phyloP scores from a whole-genome alignment of 2,329 filamentous ascomycete species.

The Thielaviopsis punctulata region DNA sequence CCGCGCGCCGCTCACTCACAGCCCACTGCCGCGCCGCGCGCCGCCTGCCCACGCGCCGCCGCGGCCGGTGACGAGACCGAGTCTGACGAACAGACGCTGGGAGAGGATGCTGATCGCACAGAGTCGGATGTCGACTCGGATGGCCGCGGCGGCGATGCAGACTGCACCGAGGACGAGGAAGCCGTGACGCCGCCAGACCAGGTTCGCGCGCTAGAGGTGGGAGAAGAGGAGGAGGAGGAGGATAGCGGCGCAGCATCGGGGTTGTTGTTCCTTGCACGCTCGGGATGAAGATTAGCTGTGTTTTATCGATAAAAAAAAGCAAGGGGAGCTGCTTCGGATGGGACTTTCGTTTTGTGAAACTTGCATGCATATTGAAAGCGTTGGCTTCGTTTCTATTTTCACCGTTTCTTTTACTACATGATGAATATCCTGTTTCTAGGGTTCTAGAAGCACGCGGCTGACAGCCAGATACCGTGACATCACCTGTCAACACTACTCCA shows the following conservation, averaged over 20 bases:
- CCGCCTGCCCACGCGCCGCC: constrained; percentile 14
- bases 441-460: too few relatives aligned
- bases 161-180: neutral
- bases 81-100: constrained; percentile 16
- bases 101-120: neutral
- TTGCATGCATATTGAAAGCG: too few relatives aligned
- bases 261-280: constrained; percentile 18
- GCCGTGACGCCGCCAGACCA: constrained; percentile 2
- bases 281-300: neutral
- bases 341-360: too few relatives aligned
- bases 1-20: constrained; percentile 31
- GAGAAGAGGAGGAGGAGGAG: constrained; percentile 21
- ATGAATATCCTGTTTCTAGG: too few relatives aligned
- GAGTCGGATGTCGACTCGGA: neutral
- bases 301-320: too few relatives aligned
- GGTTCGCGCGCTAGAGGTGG: neutral
- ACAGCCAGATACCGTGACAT: too few relatives aligned
- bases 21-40: constrained; percentile 30
- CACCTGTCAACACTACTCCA: too few relatives aligned
- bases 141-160: neutral
- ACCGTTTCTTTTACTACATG: too few relatives aligned
- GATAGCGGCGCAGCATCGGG: constrained; percentile 22
- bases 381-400: too few relatives aligned
- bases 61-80: constrained; percentile 8
- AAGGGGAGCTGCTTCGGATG: too few relatives aligned